phyloP scores from a whole-genome alignment of 306 rosid genomes.

The Gleditsia sinensis region DNA sequence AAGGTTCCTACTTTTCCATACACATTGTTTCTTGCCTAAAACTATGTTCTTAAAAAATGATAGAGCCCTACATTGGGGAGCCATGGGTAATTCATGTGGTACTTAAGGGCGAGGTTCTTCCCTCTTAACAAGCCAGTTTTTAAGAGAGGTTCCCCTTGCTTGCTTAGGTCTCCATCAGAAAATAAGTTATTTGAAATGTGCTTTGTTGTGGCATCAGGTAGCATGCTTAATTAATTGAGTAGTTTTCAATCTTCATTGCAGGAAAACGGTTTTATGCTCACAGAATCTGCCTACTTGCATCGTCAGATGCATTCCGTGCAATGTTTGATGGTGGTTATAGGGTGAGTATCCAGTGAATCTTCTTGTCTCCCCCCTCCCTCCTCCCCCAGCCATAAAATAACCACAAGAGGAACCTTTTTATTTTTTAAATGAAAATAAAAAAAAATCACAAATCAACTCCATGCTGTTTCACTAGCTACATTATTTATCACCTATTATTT shows the following conservation, averaged over 20 bases:
- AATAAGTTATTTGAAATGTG: not conserved
- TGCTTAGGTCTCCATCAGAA: too few species aligned
- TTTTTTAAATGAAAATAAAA: conserved; percentile 4
- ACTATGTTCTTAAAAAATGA: not conserved
- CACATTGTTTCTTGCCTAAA: not conserved
- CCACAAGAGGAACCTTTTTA: not conserved
- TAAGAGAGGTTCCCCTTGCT: too few species aligned
- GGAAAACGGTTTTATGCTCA: conserved; percentile 92
- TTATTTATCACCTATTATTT: not conserved
- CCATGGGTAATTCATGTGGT: too few species aligned
- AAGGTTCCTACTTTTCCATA: conserved; percentile 55
- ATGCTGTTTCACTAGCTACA: conserved; percentile 8
- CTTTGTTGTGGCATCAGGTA: conserved; percentile 6
- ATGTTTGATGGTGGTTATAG: conserved; percentile 98
- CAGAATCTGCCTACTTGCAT: conserved; percentile 91
- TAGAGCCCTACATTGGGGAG: too few species aligned
- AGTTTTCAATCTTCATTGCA: conserved; percentile 37
- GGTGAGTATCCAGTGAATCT: conserved; percentile 46
- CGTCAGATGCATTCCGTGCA: conserved; percentile 96
- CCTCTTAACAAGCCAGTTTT: too few species aligned
- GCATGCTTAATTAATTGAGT: not conserved
- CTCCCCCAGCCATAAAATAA: not conserved
- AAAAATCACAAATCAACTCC: not conserved
- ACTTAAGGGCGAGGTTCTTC: too few species aligned
- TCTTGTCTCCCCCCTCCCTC: not conserved